Conservation (phyloP, 2,329 filamentous ascomycete genomes). For the Ceratocystis papillata region DNA sequence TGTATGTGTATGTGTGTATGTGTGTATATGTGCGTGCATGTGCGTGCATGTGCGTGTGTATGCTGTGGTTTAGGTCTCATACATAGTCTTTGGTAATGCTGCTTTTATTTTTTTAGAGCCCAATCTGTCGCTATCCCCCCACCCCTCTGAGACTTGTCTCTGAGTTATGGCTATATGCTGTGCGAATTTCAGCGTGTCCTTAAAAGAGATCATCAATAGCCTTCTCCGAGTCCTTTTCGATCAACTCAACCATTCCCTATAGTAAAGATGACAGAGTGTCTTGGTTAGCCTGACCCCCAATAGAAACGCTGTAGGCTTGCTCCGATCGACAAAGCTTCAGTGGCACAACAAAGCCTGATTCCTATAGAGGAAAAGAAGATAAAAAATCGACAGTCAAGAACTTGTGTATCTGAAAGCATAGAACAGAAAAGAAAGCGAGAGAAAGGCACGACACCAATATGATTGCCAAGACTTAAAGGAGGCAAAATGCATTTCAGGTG, state of each 20-base stretch:
- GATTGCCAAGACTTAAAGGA: constrained; percentile 14
- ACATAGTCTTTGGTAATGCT: neutral
- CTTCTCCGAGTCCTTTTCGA: constrained; percentile 89
- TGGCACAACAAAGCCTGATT: neutral
- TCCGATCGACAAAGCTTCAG: neutral
- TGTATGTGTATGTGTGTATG: too few relatives aligned
- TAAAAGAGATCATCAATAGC: constrained; percentile 75
- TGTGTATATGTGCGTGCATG: too few relatives aligned
- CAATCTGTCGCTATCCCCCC: neutral
- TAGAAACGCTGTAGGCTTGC: neutral
- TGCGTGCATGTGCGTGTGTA: too few relatives aligned
- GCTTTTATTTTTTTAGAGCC: neutral
- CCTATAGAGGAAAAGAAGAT: neutral
- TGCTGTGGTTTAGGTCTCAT: neutral
- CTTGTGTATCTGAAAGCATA: neutral
- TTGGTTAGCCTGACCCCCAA: neutral
- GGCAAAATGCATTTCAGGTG: neutral
- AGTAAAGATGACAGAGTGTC: neutral
- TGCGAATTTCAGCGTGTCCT: constrained; percentile 10
- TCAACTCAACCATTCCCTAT: constrained; percentile 88
- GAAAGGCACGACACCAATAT: neutral
- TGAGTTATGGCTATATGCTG: neutral
- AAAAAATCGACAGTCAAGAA: neutral
- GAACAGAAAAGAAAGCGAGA: neutral
- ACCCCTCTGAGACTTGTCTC: neutral